Evolutionary conservation across 2,329 filamentous ascomycete genomes (phyloP), one percentile per base, ranked within the genome.

Genomic region (Calonectria hawksworthii): DNA sequence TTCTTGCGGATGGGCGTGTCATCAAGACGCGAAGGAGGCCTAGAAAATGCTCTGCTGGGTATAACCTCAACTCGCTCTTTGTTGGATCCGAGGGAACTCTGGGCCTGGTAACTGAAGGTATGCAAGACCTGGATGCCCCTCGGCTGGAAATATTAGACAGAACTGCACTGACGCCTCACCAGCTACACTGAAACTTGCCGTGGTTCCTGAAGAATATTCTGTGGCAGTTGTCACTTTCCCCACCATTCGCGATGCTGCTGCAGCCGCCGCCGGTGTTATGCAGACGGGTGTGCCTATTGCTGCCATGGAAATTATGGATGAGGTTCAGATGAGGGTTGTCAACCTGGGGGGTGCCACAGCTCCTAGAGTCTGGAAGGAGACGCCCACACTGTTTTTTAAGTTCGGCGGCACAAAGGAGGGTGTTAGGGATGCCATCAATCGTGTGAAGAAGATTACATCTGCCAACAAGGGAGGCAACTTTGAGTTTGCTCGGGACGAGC

Each of bases 231-330:
- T 95, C 18, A 93, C 92, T 0, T 97, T 97, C 83, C 94, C 94
- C 0, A 92, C 90, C 0, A 95, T 96, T 75, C 91, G 94, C 34
- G 92, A 94, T 83, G 95, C 95, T 1, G 94, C 94, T 0, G 89
- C 92, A 0, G 94, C 94, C 0, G 94, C 94, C 0, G 93, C 93
- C 2, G 91, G 90, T 65, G 91, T 96, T n/a, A 94, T 96, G 89
- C 92, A 94, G 79, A 90, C 92, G 0, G 94, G 93, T 0, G 88
- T 96, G 4, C 94, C 93, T 0, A 90, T 96, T 9, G 94, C 93
- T 0, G 93, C 93, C 4, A 93, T 96, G 91, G 95, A 97, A 85
- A 92, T 97, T 78, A 95, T 97, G 94, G 95, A 97, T 82, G 95
- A 97, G 73, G 93, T 96, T 4, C 94, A 96, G 84, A 97, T 97